A percentile compares a stretch with the other conserved stretches of the same genome.
Evolutionary conservation across 2,329 filamentous ascomycete species (phyloP).

Genomic region (Cladosporium sp.): DNA sequence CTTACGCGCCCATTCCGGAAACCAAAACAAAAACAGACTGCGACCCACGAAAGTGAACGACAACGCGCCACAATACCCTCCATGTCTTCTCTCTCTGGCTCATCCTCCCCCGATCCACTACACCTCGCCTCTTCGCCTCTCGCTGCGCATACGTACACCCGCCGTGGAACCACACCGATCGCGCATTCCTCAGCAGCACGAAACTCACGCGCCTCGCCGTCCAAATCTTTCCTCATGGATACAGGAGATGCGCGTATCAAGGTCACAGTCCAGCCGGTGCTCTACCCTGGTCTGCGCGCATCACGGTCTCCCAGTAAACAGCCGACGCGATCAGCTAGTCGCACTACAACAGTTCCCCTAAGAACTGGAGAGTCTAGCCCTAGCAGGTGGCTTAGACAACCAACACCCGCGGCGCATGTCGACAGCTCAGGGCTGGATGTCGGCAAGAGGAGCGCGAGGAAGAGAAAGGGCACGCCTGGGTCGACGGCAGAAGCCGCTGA

Average conservation of each 20-base stretch:
- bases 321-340: conserved; percentile 15
- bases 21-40: neutral
- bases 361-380: conserved; percentile 36
- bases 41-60: neutral
- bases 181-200: conserved; percentile 23
- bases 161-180: conserved; percentile 30
- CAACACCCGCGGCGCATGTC: conserved; percentile 11
- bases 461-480: conserved; percentile 34
- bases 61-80: neutral
- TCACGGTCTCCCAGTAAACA: conserved; percentile 27
- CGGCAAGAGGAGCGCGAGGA: conserved; percentile 26
- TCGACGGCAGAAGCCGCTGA: neutral
- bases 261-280: conserved; percentile 52
- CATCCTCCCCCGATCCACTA: conserved; percentile 37
- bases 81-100: conserved; percentile 17
- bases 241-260: conserved; percentile 44
- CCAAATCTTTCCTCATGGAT: conserved; percentile 48
- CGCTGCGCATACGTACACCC: conserved; percentile 15
- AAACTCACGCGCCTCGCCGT: conserved; percentile 36
- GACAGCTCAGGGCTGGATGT: neutral
- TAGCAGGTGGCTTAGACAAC: conserved; percentile 19
- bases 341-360: conserved; percentile 44
- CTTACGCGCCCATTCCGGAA: neutral
- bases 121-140: conserved; percentile 37
- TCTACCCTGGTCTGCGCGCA: conserved; percentile 31